These are phyloP conservation scores for Globisporangium yorkense DNA, from an alignment of 352 stramenopile species.

Conservation along the genomic window DNA sequence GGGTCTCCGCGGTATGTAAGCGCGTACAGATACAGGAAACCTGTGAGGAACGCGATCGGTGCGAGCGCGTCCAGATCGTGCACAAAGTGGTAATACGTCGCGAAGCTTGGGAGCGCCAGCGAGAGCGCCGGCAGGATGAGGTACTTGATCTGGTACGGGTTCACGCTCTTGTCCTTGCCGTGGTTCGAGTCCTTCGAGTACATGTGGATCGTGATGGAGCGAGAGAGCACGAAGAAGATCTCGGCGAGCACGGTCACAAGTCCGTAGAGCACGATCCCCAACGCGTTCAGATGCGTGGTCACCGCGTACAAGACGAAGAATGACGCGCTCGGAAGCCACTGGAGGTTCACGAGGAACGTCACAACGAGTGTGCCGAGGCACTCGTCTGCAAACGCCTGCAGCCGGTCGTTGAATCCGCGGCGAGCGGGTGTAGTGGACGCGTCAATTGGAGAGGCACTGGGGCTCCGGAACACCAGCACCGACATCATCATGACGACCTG, in stretches of 20 bases:
- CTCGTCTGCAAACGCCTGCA: conserved; percentile 47
- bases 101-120: conserved; percentile 31
- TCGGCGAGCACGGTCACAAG: conserved; percentile 28
- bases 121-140: conserved; percentile 33
- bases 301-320: conserved; percentile 44
- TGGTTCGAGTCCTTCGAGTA: conserved; percentile 57
- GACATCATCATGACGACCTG: conserved; percentile 84
- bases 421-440: conserved; percentile 4
- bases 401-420: conserved; percentile 18
- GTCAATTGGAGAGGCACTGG: conserved; percentile 2
- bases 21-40: conserved; percentile 61
- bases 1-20: conserved; percentile 61
- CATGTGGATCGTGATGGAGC: conserved; percentile 47
- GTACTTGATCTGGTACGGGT: conserved; percentile 52
- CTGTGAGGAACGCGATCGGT: conserved; percentile 35
- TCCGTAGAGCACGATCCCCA: conserved; percentile 37
- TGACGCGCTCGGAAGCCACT: conserved; percentile 54
- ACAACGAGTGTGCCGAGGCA: conserved; percentile 46
- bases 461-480: conserved; percentile 50
- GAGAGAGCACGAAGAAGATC: conserved; percentile 52
- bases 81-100: conserved; percentile 48
- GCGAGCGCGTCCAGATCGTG: conserved; percentile 34
- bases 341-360: conserved; percentile 49
- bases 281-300: conserved; percentile 33
- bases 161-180: conserved; percentile 36